These are phyloP conservation scores for Fragosphaeria purpurea DNA, from an alignment of 2,329 filamentous ascomycete species.

Conservation along the genomic window DNA sequence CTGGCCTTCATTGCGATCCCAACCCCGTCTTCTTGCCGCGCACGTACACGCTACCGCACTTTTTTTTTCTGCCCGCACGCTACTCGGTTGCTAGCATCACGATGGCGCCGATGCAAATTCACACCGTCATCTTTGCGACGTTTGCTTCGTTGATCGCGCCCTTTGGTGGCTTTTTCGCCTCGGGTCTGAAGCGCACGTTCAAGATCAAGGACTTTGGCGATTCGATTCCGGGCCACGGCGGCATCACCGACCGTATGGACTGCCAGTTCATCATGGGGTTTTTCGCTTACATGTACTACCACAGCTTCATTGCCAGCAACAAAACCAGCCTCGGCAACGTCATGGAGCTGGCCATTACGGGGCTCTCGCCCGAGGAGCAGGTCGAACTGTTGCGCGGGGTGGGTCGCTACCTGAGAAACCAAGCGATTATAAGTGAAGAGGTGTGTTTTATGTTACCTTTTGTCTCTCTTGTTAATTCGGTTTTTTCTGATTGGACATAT, in stretches of 20 bases:
- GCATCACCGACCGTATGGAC: slow-evolving; percentile 98
- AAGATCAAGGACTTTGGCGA: slow-evolving; percentile 99
- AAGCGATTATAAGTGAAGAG: slow-evolving; percentile 37
- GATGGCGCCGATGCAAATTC: slow-evolving; percentile 83
- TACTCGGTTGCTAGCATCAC: slow-evolving; percentile 52
- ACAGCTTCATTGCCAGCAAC: slow-evolving; percentile 88
- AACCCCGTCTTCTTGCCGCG: slow-evolving; percentile 86
- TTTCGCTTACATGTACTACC: slow-evolving; percentile 97
- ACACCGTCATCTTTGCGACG: slow-evolving; percentile 79
- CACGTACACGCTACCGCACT: slow-evolving; percentile 61
- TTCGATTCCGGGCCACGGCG: slow-evolving; percentile 92
- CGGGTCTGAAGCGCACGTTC: slow-evolving; percentile 93
- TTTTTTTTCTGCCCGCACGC: slow-evolving; percentile 57
- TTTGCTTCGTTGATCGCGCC: slow-evolving; percentile 96
- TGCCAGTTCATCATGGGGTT: slow-evolving; percentile 99
- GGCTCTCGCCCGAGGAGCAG: slow-evolving; percentile 80
- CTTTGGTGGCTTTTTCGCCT: slow-evolving; percentile 97
- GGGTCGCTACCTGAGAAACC: slow-evolving; percentile 54
- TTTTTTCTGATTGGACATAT: too few relatives aligned
- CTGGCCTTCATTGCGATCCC: slow-evolving; percentile 76
- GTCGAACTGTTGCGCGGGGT: slow-evolving; percentile 65
- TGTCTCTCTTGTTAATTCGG: too few relatives aligned
- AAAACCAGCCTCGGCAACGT: slow-evolving; percentile 77
- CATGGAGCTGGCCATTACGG: slow-evolving; percentile 83
- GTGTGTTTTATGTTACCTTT: slow-evolving; percentile 20